phyloP scores from a whole-genome alignment of 1,284 basidiomycete species.

The Trametes sp. region DNA sequence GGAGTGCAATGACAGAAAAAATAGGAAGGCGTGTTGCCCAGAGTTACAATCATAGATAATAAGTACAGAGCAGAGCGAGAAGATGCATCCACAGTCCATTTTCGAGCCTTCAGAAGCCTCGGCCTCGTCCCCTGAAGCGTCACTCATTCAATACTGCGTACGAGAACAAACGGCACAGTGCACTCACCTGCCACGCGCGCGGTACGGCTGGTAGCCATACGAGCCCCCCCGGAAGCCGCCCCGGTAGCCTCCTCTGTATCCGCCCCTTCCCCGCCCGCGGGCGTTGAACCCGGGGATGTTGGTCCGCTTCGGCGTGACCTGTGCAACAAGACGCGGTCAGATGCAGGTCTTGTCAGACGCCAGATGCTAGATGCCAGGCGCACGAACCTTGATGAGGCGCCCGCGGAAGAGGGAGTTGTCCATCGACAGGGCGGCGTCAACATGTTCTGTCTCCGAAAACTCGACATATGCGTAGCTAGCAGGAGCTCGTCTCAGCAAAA shows the following conservation, averaged over 20 bases:
- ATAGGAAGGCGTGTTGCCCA: slow-evolving; percentile 33
- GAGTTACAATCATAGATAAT: slow-evolving; percentile 35
- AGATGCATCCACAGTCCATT: slow-evolving; percentile 29
- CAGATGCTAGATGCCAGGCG: too few species aligned
- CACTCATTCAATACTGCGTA: slow-evolving; percentile 12
- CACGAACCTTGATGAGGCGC: slow-evolving; percentile 84
- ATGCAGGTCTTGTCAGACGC: neutral
- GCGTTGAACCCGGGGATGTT: slow-evolving; percentile 88
- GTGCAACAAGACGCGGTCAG: slow-evolving; percentile 28
- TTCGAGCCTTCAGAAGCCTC: slow-evolving; percentile 61
- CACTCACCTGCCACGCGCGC: slow-evolving; percentile 81
- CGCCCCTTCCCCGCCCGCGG: slow-evolving; percentile 75
- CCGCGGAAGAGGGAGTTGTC: slow-evolving; percentile 96
- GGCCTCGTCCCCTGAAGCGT: slow-evolving; percentile 73
- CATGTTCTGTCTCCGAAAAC: slow-evolving; percentile 94
- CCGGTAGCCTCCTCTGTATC: slow-evolving; percentile 70
- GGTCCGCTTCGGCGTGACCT: slow-evolving; percentile 94
- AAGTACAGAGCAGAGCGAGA: slow-evolving; percentile 32
- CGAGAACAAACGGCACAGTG: neutral
- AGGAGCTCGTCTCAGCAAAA: neutral
- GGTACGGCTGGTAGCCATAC: slow-evolving; percentile 78
- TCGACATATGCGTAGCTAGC: slow-evolving; percentile 97
- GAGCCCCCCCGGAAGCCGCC: slow-evolving; percentile 66
- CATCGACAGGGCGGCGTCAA: slow-evolving; percentile 93
- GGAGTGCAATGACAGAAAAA: neutral